Conservation (phyloP, 495 filamentous ascomycete genomes). For the Penicillium longicatenatum region DNA sequence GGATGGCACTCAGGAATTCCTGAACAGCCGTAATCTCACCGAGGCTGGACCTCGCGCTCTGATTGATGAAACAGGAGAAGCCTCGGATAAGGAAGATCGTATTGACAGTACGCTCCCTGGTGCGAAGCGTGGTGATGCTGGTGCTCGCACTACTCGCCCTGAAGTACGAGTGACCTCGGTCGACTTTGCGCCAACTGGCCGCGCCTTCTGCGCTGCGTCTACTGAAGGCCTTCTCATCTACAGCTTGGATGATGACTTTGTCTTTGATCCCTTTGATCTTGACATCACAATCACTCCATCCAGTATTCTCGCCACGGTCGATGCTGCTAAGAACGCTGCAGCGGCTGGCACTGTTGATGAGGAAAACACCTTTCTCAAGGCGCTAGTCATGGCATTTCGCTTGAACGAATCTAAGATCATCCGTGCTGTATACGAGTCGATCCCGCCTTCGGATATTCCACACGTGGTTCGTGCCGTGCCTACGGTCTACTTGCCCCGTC, state of each 20-base stretch:
- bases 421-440: constrained; percentile 79
- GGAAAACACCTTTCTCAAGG: constrained; percentile 82
- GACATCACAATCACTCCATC: constrained; percentile 89
- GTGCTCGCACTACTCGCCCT: constrained; percentile 69
- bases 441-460: constrained; percentile 72
- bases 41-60: constrained; percentile 84
- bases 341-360: constrained; percentile 33
- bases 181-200: constrained; percentile 84
- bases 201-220: constrained; percentile 89
- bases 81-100: constrained; percentile 83
- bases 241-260: constrained; percentile 73
- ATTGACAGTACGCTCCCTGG: constrained; percentile 86
- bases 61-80: constrained; percentile 84
- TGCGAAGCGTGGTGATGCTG: constrained; percentile 80
- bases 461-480: constrained; percentile 81
- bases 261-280: constrained; percentile 94
- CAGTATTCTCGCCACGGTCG: constrained; percentile 73
- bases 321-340: constrained; percentile 40
- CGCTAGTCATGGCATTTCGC: constrained; percentile 94
- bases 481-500: constrained; percentile 77
- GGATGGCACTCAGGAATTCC: constrained; percentile 93
- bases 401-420: constrained; percentile 80
- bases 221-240: constrained; percentile 95
- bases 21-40: constrained; percentile 87
- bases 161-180: constrained; percentile 86